Percentiles rank a stretch among this genome's conserved stretches.
Evolutionary conservation across 768 basidiomycete species (phyloP).

Genomic region (Rhizopogon salebrosus): DNA sequence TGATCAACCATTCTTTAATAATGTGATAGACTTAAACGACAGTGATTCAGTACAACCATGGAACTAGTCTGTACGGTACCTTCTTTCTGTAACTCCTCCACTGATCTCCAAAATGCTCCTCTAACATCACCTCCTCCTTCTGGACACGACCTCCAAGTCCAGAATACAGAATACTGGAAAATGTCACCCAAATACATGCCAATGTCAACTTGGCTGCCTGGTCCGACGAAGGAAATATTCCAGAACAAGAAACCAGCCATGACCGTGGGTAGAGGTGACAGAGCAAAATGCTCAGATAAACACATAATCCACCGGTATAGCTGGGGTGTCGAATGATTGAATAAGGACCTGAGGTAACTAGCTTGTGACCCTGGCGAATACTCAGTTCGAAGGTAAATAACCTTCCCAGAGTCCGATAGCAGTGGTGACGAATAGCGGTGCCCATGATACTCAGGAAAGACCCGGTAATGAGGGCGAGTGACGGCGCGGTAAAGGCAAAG

Average conservation of each 20-base stretch:
- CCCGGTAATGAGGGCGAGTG: constrained; percentile 11
- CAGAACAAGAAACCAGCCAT: constrained; percentile 4
- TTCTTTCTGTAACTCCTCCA: constrained; percentile 3
- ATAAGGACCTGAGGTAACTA: constrained; percentile 37
- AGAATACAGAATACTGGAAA: neutral
- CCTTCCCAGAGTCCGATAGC: constrained; percentile 30
- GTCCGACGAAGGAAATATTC: neutral
- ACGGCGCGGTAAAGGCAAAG: neutral
- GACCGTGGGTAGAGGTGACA: constrained; percentile 4
- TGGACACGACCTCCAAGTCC: constrained; percentile 7
- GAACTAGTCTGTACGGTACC: constrained; percentile 8
- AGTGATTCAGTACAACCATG: constrained; percentile 1
- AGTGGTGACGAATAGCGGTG: constrained; percentile 23
- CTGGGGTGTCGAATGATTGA: constrained; percentile 34
- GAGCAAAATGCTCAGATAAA: constrained; percentile 1
- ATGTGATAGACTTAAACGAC: neutral
- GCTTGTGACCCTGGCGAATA: constrained; percentile 29
- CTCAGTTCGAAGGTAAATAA: constrained; percentile 37
- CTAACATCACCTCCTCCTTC: constrained; percentile 9
- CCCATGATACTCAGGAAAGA: constrained; percentile 20
- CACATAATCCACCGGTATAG: constrained; percentile 4
- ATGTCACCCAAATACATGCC: neutral
- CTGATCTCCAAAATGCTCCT: constrained; percentile 6
- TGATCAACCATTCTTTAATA: no score
- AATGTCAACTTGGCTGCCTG: neutral